Evolutionary conservation across 352 stramenopile genomes (phyloP).

Genomic region (Phytopythium oedochilum): DNA sequence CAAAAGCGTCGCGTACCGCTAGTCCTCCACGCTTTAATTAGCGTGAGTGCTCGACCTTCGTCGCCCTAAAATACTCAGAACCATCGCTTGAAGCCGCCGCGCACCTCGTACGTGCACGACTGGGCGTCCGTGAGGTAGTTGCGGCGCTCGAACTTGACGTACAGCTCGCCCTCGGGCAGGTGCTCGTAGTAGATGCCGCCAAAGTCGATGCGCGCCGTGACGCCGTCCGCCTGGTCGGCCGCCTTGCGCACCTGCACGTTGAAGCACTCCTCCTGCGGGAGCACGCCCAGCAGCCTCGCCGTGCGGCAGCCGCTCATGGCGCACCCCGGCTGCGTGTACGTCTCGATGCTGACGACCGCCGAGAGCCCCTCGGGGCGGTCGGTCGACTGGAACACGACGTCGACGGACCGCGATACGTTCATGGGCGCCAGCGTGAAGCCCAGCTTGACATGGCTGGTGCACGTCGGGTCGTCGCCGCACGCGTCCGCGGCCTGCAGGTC

Average conservation of each 20-base stretch:
- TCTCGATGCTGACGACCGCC: constrained; percentile 35
- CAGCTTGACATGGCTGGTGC: constrained; percentile 47
- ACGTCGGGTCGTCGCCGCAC: constrained; percentile 22
- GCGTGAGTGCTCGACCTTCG: too few species aligned
- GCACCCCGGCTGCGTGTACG: constrained; percentile 45
- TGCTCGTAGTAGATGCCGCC: constrained; percentile 57
- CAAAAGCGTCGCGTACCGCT: too few species aligned
- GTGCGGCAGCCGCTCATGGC: constrained; percentile 34
- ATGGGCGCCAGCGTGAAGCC: constrained; percentile 41
- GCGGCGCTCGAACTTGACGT: constrained; percentile 46
- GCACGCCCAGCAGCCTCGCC: constrained; percentile 24
- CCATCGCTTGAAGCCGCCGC: constrained; percentile 50
- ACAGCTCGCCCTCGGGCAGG: constrained; percentile 43
- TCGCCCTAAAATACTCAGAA: constrained; percentile 33
- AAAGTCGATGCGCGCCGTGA: constrained; percentile 36
- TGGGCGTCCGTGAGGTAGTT: constrained; percentile 42
- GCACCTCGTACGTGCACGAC: constrained; percentile 46
- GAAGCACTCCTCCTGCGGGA: constrained; percentile 41
- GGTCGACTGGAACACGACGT: constrained; percentile 35
- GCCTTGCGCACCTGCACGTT: constrained; percentile 27
- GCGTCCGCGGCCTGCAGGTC: constrained; percentile 36
- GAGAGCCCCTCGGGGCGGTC: constrained; percentile 25
- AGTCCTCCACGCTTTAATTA: too few species aligned
- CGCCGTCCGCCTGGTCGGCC: constrained; percentile 31
- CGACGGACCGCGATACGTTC: constrained; percentile 25